Conservation (phyloP, 495 filamentous ascomycete species). For the Neurospora tetraspora region DNA sequence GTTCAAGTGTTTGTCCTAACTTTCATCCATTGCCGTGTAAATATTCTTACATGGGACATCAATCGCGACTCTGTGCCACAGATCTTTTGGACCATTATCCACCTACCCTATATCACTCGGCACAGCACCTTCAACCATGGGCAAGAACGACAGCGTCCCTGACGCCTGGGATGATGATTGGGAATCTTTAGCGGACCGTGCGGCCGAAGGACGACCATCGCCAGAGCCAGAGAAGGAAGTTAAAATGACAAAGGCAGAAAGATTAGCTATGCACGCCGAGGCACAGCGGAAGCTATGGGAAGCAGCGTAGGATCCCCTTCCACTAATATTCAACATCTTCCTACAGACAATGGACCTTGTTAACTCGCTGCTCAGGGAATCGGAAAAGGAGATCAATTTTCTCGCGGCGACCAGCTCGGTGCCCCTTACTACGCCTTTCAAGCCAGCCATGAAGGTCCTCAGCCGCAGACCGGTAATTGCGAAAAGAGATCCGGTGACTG, state of each 20-base stretch:
- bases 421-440: conserved; percentile 72
- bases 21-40: not conserved
- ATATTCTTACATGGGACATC: not conserved
- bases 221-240: conserved; percentile 33
- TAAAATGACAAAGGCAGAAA: conserved; percentile 58
- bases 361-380: conserved; percentile 14
- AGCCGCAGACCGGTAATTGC: conserved; percentile 63
- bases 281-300: conserved; percentile 80
- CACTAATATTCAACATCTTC: not conserved
- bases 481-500: conserved; percentile 41
- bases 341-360: not conserved
- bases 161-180: conserved; percentile 90
- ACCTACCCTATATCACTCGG: not conserved
- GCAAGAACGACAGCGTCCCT: conserved; percentile 43
- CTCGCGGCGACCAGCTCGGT: conserved; percentile 53
- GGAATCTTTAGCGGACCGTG: conserved; percentile 61
- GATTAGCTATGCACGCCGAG: conserved; percentile 68
- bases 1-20: not conserved
- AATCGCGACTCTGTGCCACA: not conserved
- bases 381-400: conserved; percentile 58
- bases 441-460: conserved; percentile 70
- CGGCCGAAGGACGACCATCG: conserved; percentile 33
- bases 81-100: not conserved
- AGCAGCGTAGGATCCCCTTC: conserved; percentile 53
- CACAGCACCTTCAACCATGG: conserved; percentile 31